Base-by-base conservation (phyloP, 768 basidiomycete species). In the Gymnopilus junonius region DNA sequence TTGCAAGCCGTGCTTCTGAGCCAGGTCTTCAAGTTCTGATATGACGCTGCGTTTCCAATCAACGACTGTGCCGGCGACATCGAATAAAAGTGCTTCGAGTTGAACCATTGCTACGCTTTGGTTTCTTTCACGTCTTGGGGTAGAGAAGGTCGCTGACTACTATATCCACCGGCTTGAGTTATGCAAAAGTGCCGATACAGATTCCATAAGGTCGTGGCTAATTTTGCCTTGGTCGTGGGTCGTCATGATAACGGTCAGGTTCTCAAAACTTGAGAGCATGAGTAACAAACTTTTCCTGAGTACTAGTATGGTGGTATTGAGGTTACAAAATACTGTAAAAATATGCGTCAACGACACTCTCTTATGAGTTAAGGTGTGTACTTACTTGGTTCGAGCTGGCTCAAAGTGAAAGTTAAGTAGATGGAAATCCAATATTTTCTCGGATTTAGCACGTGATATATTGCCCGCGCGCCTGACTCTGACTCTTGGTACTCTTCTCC, bases 61-160 rank as follows among this genome's bases (percentile, higher is more conserved):
- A 15, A 84, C 81, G 5, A 80, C 79, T 0, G 84, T 85, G 8
- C 84, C 84, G 40, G 85, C 79, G 11, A 81, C 77, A 51, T 85
- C 83, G 55, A 85, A 85, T 14, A 82, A 34, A 31, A 81, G 74
- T 4, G 75, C 82, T 27, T 83, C 77, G 25, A 84, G 70, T 67
- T 29, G 50, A 20, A 23, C 31, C 35, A 29, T 55, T 46, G 37
- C 27, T 39, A 31, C 23, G 15, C 7, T 17, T 8, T 27, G 2
- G 8, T 8, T 20, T 32, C 48, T 29, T 51, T 25, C 7, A 51
- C 11, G 48, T 29, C 27, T 17, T 51, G 27, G 48, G n/a, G 32
- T 31, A 51, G 31, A 51, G 48, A 51, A 51, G 48, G 29, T 17
- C 5, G 14, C 10, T 10, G 20, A 51, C 6, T 11, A 2, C 17